Evolutionary conservation across 2,329 filamentous ascomycete genomes (phyloP), one percentile per base, ranked within the genome.

Genomic region (Fusarium floridanum): DNA sequence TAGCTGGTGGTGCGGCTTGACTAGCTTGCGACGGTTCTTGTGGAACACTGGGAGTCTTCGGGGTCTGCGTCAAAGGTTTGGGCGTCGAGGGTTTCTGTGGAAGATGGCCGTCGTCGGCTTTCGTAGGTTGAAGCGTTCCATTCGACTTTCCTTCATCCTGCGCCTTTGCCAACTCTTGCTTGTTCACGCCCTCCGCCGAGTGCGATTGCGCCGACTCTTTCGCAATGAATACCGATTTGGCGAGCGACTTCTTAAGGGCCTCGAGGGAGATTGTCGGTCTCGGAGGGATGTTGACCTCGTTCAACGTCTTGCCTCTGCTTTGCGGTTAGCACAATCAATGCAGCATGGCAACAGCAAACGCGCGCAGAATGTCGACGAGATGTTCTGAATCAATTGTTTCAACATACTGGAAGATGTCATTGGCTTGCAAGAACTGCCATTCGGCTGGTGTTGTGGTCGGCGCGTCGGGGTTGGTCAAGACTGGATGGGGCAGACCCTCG

Each of bases 351-450:
- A 29, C 27, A 22, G 48, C 69, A 71, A 76, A 78, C 66, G 63
- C 75, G 75, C 67, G 50, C 37, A 64, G 60, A 66, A 64, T 12
- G 67, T 53, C 37, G 64, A n/a, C 55, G 61, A 73, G 76, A 72
- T 72, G 20, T 48, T 76, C 65, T 55, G 16, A 70, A 67, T 67
- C 29, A 59, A 69, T 64, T 68, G 67, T 14, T 17, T 9, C 24
- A 37, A 88, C 90, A 68, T 89, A 92, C 90, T 89, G 87, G 76
- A 88, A 82, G 67, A 92, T 88, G 79, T 91, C 89, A 75, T 86
- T 87, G 55, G 86, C 86, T 76, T 89, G 85, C 67, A 91, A 82
- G 71, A 91, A 91, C 72, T 87, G 85, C 79, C 83, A 84, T 84
- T 91, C 89, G 76, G 85, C 86, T 20, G 85, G 77, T 66, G 85